phyloP scores from a whole-genome alignment of 1,139 yeast genomes.

The Zygosaccharomyces pseudobailii region DNA sequence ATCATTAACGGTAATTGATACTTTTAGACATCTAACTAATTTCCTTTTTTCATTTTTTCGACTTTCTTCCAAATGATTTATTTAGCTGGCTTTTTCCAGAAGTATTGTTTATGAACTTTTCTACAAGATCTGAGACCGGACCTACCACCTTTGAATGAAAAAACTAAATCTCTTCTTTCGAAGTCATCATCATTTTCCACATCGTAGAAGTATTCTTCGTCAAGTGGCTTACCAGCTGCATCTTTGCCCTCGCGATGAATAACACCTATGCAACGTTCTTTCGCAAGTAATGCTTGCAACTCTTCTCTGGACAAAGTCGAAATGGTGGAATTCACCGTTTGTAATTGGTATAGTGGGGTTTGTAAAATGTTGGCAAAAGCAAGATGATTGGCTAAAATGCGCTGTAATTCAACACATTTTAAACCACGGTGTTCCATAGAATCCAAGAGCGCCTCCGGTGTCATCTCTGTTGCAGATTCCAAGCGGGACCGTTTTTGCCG shows the following conservation, averaged over 20 bases:
- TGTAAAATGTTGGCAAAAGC: slow-evolving; percentile 88
- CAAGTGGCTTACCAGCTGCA: slow-evolving; percentile 92
- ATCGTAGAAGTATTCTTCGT: slow-evolving; percentile 87
- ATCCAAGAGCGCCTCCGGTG: slow-evolving; percentile 4
- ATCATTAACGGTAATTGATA: neutral
- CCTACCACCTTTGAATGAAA: slow-evolving; percentile 72
- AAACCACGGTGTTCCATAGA: slow-evolving; percentile 13
- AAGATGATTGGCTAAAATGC: slow-evolving; percentile 72
- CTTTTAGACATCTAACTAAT: slow-evolving; percentile 1
- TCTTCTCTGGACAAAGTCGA: slow-evolving; percentile 44
- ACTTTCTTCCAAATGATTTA: slow-evolving; percentile 5
- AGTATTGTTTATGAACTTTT: slow-evolving; percentile 88
- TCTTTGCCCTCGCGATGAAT: slow-evolving; percentile 88
- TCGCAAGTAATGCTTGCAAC: slow-evolving; percentile 39
- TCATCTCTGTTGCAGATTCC: neutral
- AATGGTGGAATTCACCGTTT: slow-evolving; percentile 51
- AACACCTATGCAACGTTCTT: slow-evolving; percentile 61
- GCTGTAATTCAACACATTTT: slow-evolving; percentile 43
- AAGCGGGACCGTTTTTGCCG: too few relatives aligned
- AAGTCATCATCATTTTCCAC: slow-evolving; percentile 74
- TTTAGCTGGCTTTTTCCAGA: slow-evolving; percentile 67
- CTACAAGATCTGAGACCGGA: slow-evolving; percentile 83
- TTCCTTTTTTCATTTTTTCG: neutral
- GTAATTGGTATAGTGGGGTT: slow-evolving; percentile 70
- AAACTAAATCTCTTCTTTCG: slow-evolving; percentile 65